Percentiles rank a stretch among this genome's conserved stretches.
phyloP scores from a whole-genome alignment of 2,329 filamentous ascomycete species.

The Aureobasidium subglaciale region DNA sequence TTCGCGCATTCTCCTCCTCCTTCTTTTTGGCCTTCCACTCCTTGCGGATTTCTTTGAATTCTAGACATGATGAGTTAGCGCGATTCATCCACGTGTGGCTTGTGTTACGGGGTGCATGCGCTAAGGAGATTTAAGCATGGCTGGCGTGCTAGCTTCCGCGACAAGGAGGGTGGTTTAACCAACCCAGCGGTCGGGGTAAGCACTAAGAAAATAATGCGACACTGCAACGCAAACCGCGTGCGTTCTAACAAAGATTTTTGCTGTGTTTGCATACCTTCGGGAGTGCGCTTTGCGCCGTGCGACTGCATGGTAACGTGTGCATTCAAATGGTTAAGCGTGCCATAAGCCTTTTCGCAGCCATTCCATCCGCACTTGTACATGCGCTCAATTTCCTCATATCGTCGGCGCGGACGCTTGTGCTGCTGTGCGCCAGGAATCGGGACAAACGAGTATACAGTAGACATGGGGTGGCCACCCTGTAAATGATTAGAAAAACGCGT shows the following conservation, averaged over 20 bases:
- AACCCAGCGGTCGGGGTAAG: constrained; percentile 21
- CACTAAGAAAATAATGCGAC: constrained; percentile 17
- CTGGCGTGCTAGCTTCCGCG: constrained; percentile 26
- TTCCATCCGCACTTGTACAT: constrained; percentile 99
- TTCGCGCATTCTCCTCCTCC: constrained; percentile 87
- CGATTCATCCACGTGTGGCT: constrained; percentile 18
- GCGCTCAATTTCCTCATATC: constrained; percentile 97
- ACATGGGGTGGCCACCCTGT: constrained; percentile 46
- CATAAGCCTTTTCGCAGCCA: constrained; percentile 96
- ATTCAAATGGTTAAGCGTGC: constrained; percentile 93
- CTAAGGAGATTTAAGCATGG: constrained; percentile 25
- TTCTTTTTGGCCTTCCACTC: constrained; percentile 99
- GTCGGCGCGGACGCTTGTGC: constrained; percentile 85
- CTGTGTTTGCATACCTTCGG: constrained; percentile 67
- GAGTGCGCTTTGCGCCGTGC: constrained; percentile 87
- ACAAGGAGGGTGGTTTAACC: constrained; percentile 21
- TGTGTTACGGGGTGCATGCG: constrained; percentile 23
- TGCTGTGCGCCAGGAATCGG: constrained; percentile 95
- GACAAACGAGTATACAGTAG: constrained; percentile 95
- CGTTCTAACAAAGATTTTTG: background rate
- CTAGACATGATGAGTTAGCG: constrained; percentile 47
- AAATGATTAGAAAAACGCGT: constrained; percentile 10
- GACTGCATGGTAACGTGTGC: constrained; percentile 99
- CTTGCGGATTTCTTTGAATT: constrained; percentile 98
- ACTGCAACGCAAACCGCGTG: constrained; percentile 4